phyloP scores from a whole-genome alignment of 2,329 filamentous ascomycete species.

The Mariannaea sp. region DNA sequence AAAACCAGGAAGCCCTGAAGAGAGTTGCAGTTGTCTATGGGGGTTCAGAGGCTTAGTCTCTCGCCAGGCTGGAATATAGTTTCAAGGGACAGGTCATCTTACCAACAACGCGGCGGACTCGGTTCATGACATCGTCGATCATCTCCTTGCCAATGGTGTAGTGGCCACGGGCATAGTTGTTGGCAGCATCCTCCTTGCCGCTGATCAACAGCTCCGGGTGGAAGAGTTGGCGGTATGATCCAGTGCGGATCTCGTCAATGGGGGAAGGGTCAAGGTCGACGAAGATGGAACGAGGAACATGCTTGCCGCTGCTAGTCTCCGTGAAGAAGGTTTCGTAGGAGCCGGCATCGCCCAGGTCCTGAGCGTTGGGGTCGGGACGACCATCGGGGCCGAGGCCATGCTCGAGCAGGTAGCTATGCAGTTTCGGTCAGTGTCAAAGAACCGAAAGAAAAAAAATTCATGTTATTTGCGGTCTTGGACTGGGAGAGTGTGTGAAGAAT shows the following conservation, averaged over 20 bases:
- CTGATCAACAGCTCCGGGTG: constrained; percentile 74
- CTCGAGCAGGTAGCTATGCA: constrained; percentile 69
- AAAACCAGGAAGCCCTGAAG: constrained; percentile 77
- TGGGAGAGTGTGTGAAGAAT: constrained; percentile 18
- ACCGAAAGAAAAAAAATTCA: no score
- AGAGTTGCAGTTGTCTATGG: constrained; percentile 71
- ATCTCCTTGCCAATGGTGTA: constrained; percentile 80
- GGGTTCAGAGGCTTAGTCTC: constrained; percentile 26
- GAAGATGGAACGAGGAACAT: constrained; percentile 74
- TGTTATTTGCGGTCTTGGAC: not conserved
- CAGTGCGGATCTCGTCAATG: constrained; percentile 75
- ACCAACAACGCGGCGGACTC: constrained; percentile 72
- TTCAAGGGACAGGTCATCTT: constrained; percentile 37
- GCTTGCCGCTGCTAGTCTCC: constrained; percentile 72
- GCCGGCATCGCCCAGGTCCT: constrained; percentile 64
- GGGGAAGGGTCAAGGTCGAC: constrained; percentile 75
- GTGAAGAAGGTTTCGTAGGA: constrained; percentile 77
- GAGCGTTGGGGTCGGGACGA: constrained; percentile 63
- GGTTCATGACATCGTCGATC: constrained; percentile 72
- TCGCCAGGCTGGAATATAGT: not conserved
- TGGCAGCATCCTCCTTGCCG: constrained; percentile 77
- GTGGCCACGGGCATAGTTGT: constrained; percentile 78
- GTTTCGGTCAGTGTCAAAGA: constrained; percentile 32
- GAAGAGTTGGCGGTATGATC: constrained; percentile 70
- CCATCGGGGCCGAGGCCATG: constrained; percentile 71